These are phyloP conservation scores for Tetrastigma voinierianum DNA, from an alignment of 164 flowering plant genomes.

Conservation along the genomic window DNA sequence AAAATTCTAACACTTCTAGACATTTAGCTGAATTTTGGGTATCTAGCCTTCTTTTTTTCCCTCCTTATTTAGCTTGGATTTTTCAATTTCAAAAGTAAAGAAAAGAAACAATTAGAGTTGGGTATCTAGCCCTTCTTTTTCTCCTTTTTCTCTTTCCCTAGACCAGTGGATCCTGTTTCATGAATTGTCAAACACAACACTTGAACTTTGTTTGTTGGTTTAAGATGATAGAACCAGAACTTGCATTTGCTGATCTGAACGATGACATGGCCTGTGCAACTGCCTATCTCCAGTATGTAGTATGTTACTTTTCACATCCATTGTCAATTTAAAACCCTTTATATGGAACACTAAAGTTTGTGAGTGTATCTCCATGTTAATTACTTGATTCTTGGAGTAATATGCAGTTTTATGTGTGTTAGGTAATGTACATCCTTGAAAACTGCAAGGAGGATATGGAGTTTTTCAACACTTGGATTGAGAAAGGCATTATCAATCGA, in stretches of 20 bases:
- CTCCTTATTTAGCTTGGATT: no score
- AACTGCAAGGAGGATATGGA: conserved; percentile 99
- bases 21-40: conserved; percentile 99
- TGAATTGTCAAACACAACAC: neutral
- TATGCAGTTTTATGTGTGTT: conserved; percentile 19
- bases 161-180: neutral
- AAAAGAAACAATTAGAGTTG: no score
- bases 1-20: conserved; percentile 94
- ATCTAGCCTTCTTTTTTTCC: conserved; percentile 7
- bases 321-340: conserved; percentile 6
- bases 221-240: conserved; percentile 99
- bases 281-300: conserved; percentile 99
- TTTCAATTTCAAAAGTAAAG: no score
- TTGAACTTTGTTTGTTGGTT: conserved; percentile 13
- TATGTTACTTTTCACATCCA: conserved; percentile 66
- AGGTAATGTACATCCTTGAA: conserved; percentile 84
- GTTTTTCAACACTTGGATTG: conserved; percentile 93
- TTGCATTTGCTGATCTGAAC: conserved; percentile 93
- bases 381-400: conserved; percentile 1
- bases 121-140: neutral
- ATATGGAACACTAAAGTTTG: neutral
- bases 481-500: conserved; percentile 87
- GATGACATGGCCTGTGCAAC: conserved; percentile 99
- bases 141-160: neutral
- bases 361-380: neutral